Conservation (phyloP, 176 grass and related monocot species). For the Bonia amplexicaulis region DNA sequence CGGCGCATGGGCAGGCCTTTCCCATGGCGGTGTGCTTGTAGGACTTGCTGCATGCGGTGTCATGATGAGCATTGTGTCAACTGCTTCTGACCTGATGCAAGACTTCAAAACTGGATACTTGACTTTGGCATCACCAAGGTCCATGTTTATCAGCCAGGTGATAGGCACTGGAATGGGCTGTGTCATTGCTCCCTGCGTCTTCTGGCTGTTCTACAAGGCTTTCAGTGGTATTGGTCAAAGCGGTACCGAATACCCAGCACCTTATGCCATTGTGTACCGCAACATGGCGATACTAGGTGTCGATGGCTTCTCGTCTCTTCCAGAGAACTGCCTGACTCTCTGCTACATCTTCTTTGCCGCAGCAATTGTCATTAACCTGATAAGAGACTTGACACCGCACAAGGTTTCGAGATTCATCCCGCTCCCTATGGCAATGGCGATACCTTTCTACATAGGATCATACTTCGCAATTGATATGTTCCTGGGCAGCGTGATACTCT, state of each 20-base stretch:
- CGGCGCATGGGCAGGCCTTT: slow-evolving; percentile 74
- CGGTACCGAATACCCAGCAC: slow-evolving; percentile 73
- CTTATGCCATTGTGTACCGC: slow-evolving; percentile 89
- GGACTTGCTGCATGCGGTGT: slow-evolving; percentile 84
- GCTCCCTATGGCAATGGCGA: slow-evolving; percentile 91
- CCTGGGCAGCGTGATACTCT: slow-evolving; percentile 60
- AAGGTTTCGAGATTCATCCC: slow-evolving; percentile 65
- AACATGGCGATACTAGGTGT: slow-evolving; percentile 89
- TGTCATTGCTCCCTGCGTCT: slow-evolving; percentile 69
- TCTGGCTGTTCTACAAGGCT: slow-evolving; percentile 96
- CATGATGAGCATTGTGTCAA: slow-evolving; percentile 95
- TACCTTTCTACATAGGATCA: slow-evolving; percentile 85
- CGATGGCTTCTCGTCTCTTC: slow-evolving; percentile 63
- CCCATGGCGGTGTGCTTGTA: slow-evolving; percentile 70
- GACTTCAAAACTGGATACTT: slow-evolving; percentile 96
- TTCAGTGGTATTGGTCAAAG: slow-evolving; percentile 59
- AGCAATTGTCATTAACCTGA: slow-evolving; percentile 61
- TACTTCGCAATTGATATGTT: slow-evolving; percentile 98
- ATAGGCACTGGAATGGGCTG: slow-evolving; percentile 88
- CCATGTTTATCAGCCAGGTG: slow-evolving; percentile 96
- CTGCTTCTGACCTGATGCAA: slow-evolving; percentile 92
- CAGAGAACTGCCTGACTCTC: slow-evolving; percentile 71
- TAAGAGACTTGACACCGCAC: slow-evolving; percentile 43
- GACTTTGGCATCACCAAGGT: slow-evolving; percentile 78
- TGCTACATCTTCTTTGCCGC: slow-evolving; percentile 72